Evolutionary conservation across 352 stramenopile genomes (phyloP), one percentile per base, ranked within the genome.

Genomic region (Chrysophaeum taylorii): DNA sequence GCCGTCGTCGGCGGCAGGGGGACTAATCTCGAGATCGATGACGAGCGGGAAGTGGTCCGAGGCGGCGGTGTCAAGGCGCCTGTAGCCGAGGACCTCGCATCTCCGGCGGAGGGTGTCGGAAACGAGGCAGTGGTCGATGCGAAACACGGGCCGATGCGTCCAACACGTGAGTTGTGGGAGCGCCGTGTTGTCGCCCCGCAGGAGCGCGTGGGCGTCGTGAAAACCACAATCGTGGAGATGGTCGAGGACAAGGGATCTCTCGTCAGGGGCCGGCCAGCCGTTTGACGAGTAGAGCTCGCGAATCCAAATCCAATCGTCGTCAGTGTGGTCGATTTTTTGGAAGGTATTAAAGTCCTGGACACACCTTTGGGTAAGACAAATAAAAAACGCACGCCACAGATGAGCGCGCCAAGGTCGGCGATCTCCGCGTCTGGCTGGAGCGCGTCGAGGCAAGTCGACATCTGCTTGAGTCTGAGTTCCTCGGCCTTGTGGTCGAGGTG

Each of bases 321-420:
- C 18, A n/a, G 57, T 33, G 36, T 66, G 57, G 57, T 66, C 57
- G 18, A 1, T 7, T 1, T 18, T 1, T 1, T 23, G 57, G 36
- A 66, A 66, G 12, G 57, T 45, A 36, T 66, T 66, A 1, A 66
- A n/a, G 57, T 66, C 57, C n/a, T n/a, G n/a, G n/a, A n/a, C n/a
- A n/a, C n/a, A n/a, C n/a, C n/a, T n/a, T n/a, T n/a, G n/a, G n/a
- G n/a, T n/a, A n/a, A n/a, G n/a, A n/a, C n/a, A n/a, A n/a, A n/a
- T n/a, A n/a, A n/a, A n/a, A n/a, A n/a, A n/a, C n/a, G n/a, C n/a
- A n/a, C n/a, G 57, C 57, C 57, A 36, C 31, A 45, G 36, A 66
- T 7, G 33, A 42, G 5, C 9, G n/a, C n/a, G 25, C 18, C 48
- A 60, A 21, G 5, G 48, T 25, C 48, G 48, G 48, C 5, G 1